These are phyloP conservation scores for Starmerella stigmatis DNA, from an alignment of 805 yeast species.

Conservation along the genomic window DNA sequence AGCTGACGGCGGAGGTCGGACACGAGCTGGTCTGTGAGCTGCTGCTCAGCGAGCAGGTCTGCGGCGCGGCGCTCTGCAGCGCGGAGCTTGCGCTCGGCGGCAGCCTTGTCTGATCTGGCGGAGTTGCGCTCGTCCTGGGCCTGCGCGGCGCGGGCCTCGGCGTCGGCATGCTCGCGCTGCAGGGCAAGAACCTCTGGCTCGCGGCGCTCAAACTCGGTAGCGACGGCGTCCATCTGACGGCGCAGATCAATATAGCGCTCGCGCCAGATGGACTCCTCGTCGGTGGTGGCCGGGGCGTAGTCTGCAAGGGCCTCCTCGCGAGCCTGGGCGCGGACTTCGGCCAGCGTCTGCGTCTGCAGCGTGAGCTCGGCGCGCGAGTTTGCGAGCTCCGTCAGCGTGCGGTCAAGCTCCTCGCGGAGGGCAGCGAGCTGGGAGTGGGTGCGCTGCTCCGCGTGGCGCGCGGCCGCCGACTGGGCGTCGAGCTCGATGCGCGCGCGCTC, in stretches of 20 bases:
- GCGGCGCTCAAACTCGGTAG: slow-evolving; percentile 64
- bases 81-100: slow-evolving; percentile 30
- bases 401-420: slow-evolving; percentile 14
- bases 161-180: slow-evolving; percentile 8
- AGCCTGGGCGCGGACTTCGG: slow-evolving; percentile 14
- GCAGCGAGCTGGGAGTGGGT: slow-evolving; percentile 8
- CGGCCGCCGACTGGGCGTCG: slow-evolving; percentile 1
- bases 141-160: slow-evolving; percentile 50
- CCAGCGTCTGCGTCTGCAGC: slow-evolving; percentile 9
- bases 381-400: slow-evolving; percentile 19
- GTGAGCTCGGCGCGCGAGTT: slow-evolving; percentile 24
- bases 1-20: slow-evolving; percentile 74
- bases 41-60: slow-evolving; percentile 41
- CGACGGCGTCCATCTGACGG: slow-evolving; percentile 56
- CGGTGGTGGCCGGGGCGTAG: slow-evolving; percentile 25
- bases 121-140: slow-evolving; percentile 44
- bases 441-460: slow-evolving; percentile 10
- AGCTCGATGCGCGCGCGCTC: slow-evolving; percentile 9
- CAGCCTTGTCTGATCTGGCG: slow-evolving; percentile 33
- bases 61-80: slow-evolving; percentile 29
- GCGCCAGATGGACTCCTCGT: slow-evolving; percentile 56
- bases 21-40: slow-evolving; percentile 45
- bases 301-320: slow-evolving; percentile 20
- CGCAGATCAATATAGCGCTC: slow-evolving; percentile 62
- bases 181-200: slow-evolving; percentile 51